Conservation (phyloP, 805 yeast genomes). For the Kazachstania viticola region DNA sequence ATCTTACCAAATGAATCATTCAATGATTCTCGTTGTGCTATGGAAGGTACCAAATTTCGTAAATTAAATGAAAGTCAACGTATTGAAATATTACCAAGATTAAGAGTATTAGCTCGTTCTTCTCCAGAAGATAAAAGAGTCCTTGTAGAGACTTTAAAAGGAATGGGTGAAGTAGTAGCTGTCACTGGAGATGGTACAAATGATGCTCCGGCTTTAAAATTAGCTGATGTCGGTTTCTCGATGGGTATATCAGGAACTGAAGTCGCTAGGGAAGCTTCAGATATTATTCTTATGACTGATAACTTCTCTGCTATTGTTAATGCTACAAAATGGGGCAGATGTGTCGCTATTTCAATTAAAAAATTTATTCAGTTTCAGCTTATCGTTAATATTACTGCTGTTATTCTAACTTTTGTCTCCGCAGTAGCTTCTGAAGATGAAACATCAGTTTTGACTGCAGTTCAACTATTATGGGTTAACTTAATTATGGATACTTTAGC, state of each 20-base stretch:
- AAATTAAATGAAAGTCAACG: conserved; percentile 49
- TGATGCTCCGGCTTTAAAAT: conserved; percentile 93
- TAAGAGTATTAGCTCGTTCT: conserved; percentile 84
- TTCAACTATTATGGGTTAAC: conserved; percentile 94
- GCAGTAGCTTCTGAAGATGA: conserved; percentile 79
- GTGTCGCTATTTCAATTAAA: conserved; percentile 87
- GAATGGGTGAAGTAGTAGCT: conserved; percentile 87
- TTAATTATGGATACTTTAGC: conserved; percentile 97
- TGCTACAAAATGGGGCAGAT: conserved; percentile 98
- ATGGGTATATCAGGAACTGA: conserved; percentile 99
- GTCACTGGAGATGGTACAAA: conserved; percentile 99
- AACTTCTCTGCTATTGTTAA: conserved; percentile 90
- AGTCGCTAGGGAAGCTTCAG: conserved; percentile 96
- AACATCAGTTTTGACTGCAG: conserved; percentile 87
- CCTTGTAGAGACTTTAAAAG: conserved; percentile 69
- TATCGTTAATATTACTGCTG: conserved; percentile 96
- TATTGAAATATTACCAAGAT: conserved; percentile 48
- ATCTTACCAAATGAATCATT: conserved; percentile 42
- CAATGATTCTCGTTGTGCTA: conserved; percentile 45
- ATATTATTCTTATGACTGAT: conserved; percentile 85
- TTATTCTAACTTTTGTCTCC: conserved; percentile 80
- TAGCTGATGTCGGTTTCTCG: conserved; percentile 96
- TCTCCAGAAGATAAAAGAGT: conserved; percentile 91
- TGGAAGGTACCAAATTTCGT: conserved; percentile 92
- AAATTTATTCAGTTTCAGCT: conserved; percentile 94